A percentile compares a stretch with the other conserved stretches of the same genome.
These are phyloP conservation scores for Chrysoporthe deuterocubensis DNA, from an alignment of 2,329 filamentous ascomycete genomes.

Conservation along the genomic window DNA sequence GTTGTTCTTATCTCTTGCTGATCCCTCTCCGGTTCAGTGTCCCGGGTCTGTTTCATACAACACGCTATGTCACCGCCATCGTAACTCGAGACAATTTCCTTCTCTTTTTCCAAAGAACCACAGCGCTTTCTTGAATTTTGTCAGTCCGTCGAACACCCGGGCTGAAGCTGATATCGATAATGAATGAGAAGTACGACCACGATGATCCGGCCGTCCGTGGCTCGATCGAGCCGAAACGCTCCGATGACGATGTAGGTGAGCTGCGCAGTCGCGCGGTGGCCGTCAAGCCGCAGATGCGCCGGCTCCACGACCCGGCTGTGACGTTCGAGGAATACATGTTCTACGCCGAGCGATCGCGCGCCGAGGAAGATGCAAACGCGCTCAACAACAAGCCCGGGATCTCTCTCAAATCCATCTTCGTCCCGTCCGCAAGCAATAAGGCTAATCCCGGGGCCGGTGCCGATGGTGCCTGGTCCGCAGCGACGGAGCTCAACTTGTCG, in stretches of 20 bases:
- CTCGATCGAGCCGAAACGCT: slow-evolving; percentile 5
- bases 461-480: slow-evolving; percentile 16
- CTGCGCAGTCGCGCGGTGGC: slow-evolving; percentile 1
- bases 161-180: background rate
- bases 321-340: slow-evolving; percentile 28
- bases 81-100: background rate
- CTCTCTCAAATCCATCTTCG: slow-evolving; percentile 20
- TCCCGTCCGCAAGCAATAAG: slow-evolving; percentile 18
- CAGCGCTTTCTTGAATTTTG: background rate
- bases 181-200: background rate
- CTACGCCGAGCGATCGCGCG: slow-evolving; percentile 25
- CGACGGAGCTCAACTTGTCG: slow-evolving; percentile 25
- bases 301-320: slow-evolving; percentile 25
- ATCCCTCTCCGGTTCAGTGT: background rate
- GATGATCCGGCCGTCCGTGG: slow-evolving; percentile 4
- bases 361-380: slow-evolving; percentile 20
- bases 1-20: background rate
- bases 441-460: slow-evolving; percentile 8
- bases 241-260: slow-evolving; percentile 16
- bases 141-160: background rate
- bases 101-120: background rate
- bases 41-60: background rate
- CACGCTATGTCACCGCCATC: background rate
- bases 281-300: slow-evolving; percentile 23
- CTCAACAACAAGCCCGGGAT: slow-evolving; percentile 5